phyloP scores from a whole-genome alignment of 108 stramenopile species.

The Seminavis robusta region DNA sequence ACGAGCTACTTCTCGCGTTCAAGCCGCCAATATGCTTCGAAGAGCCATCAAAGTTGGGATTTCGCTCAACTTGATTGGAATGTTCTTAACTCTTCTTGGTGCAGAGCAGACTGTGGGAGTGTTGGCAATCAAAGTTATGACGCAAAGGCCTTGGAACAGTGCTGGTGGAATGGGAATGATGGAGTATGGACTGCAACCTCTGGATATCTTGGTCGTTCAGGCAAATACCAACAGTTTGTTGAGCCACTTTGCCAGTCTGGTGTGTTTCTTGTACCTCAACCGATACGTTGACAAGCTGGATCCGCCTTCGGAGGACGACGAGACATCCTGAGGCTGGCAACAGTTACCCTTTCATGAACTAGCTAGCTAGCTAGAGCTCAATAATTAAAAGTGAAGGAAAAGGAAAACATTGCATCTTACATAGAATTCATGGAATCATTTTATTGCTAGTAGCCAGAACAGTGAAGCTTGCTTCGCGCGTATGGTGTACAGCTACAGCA shows the following conservation, averaged over 20 bases:
- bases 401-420: no score
- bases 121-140: conserved; percentile 81
- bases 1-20: conserved; percentile 33
- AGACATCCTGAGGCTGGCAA: no score
- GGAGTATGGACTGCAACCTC: conserved; percentile 63
- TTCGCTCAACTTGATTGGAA: conserved; percentile 76
- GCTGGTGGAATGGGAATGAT: conserved; percentile 30
- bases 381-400: no score
- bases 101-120: conserved; percentile 89
- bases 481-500: no score
- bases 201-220: conserved; percentile 89
- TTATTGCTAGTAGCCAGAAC: no score
- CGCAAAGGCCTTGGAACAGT: conserved; percentile 42
- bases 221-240: conserved; percentile 92
- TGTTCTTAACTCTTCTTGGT: conserved; percentile 76
- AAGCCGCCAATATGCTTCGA: conserved; percentile 71
- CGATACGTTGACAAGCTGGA: no score
- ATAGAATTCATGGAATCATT: no score
- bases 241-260: conserved; percentile 85
- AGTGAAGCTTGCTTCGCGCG: no score
- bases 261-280: conserved; percentile 64
- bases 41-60: conserved; percentile 66
- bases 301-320: no score
- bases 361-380: no score
- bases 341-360: no score